Evolutionary conservation across 1,284 basidiomycete genomes (phyloP), one percentile per base, ranked within the genome.

Genomic region (Porodaedalea pini): DNA sequence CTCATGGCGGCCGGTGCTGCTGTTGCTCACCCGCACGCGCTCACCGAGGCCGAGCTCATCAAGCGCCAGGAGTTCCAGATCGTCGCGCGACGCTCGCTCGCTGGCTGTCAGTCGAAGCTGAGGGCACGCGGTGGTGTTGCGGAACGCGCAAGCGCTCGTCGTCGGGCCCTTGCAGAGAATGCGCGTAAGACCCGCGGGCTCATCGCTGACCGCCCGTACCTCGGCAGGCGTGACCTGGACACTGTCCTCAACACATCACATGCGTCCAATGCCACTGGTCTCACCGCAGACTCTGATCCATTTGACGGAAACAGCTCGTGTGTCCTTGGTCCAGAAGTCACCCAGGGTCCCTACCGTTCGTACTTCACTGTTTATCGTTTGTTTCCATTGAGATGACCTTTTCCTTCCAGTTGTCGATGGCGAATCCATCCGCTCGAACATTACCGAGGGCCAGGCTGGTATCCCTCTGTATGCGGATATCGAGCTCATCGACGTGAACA

Each of bases 401-500:
- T 19, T 21, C 29, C 21, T 31, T 17, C 17, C 15, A 51, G 44
- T 29, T 50, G 31, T 36, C 50, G 34, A 55, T 13, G 62, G 64
- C 21, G 65, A 65, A 57, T 54, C 58, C 4, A 51, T 65, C 43
- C 63, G 65, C 1, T 62, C 49, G 45, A 60, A 65, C 47, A 37
- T 67, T 23, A 61, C 62, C 17, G 64, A 65, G 23, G 56, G 39
- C 7, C 61, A 62, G 39, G 54, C 31, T 3, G 65, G 64, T 45
- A 47, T 80, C 3, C 72, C 73, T 36, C 71, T 77, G 64, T 67
- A 72, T 53, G 74, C 78, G 66, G 75, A 79, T 61, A 71, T 78
- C 39, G 77, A 76, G 40, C 67, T 79, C 45, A 77, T 81, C 62
- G 78, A 81, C 61, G 73, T 79, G 39, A 70, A 73, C 54, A 80